Percentiles rank a stretch among this genome's conserved stretches.
Evolutionary conservation across 2,329 filamentous ascomycete species (phyloP).

Genomic region (Cryphonectria naterciae): DNA sequence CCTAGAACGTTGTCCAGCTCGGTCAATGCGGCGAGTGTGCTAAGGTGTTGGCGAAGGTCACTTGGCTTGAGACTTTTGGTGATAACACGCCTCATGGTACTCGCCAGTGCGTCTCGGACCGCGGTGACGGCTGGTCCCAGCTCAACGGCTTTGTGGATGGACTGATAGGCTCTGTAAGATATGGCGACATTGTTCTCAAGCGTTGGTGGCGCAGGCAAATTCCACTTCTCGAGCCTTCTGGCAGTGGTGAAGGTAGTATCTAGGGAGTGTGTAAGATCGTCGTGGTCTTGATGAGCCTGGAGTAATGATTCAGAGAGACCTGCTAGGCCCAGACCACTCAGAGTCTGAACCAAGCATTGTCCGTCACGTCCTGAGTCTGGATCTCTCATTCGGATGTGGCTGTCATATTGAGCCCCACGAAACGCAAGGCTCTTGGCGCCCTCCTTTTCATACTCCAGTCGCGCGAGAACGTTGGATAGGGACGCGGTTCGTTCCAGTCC

Average conservation of each 20-base stretch:
- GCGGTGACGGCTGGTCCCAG: conserved; percentile 56
- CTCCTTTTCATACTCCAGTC: conserved; percentile 87
- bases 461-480: conserved; percentile 75
- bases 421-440: conserved; percentile 88
- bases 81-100: conserved; percentile 62
- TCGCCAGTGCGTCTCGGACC: conserved; percentile 66
- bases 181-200: conserved; percentile 67
- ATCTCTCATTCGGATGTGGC: conserved; percentile 69
- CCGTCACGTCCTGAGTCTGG: conserved; percentile 61
- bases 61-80: conserved; percentile 53
- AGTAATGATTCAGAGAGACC: conserved; percentile 83
- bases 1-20: conserved; percentile 81
- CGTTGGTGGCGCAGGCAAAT: conserved; percentile 73
- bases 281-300: conserved; percentile 65
- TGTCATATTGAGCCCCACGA: conserved; percentile 88
- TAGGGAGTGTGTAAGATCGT: conserved; percentile 60
- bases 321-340: conserved; percentile 81
- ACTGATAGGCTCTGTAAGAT: conserved; percentile 81
- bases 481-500: conserved; percentile 80
- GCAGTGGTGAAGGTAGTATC: conserved; percentile 80
- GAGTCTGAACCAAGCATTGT: conserved; percentile 72
- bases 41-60: conserved; percentile 58
- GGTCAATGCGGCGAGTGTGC: conserved; percentile 71
- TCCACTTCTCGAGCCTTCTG: conserved; percentile 87
- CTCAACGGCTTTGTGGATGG: conserved; percentile 69